A percentile compares a stretch with the other conserved stretches of the same genome.
phyloP scores from a whole-genome alignment of 1,284 basidiomycete species.

The Ceratobasidium sp. region DNA sequence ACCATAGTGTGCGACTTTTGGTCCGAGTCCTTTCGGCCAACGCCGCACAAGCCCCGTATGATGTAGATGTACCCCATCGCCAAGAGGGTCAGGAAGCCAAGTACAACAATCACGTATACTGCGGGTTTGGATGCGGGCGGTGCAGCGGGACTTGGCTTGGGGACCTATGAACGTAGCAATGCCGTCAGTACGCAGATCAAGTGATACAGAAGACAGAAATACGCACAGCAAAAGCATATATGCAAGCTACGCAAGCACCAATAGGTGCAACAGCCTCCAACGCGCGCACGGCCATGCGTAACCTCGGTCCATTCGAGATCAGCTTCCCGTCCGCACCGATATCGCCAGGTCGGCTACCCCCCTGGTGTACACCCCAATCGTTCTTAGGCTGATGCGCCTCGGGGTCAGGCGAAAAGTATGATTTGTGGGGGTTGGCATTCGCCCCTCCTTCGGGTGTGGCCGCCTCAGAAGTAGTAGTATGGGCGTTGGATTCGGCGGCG shows the following conservation, averaged over 20 bases:
- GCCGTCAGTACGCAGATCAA: neutral
- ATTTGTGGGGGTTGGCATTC: neutral
- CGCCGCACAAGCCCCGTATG: constrained; percentile 66
- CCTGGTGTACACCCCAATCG: constrained; percentile 53
- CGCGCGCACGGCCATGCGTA: constrained; percentile 63
- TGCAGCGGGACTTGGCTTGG: constrained; percentile 65
- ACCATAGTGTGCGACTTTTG: constrained; percentile 68
- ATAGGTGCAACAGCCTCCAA: constrained; percentile 63
- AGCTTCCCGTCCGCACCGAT: constrained; percentile 66
- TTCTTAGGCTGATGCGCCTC: constrained; percentile 51
- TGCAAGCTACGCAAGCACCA: constrained; percentile 64
- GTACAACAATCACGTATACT: constrained; percentile 66
- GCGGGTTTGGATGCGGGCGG: constrained; percentile 67
- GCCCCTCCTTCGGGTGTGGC: neutral
- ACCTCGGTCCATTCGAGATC: constrained; percentile 70
- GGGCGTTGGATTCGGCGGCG: constrained; percentile 9
- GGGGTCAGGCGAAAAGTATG: constrained; percentile 36
- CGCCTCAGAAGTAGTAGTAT: constrained; percentile 18
- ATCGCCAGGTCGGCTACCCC: constrained; percentile 63
- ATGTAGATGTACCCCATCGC: constrained; percentile 66
- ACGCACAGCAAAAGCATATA: constrained; percentile 68
- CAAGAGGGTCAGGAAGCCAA: constrained; percentile 65
- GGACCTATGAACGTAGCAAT: constrained; percentile 56
- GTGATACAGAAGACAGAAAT: neutral
- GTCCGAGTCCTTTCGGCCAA: constrained; percentile 50